These are phyloP conservation scores for Fusarium tjaetaba DNA, from an alignment of 2,329 filamentous ascomycete genomes.

Conservation along the genomic window DNA sequence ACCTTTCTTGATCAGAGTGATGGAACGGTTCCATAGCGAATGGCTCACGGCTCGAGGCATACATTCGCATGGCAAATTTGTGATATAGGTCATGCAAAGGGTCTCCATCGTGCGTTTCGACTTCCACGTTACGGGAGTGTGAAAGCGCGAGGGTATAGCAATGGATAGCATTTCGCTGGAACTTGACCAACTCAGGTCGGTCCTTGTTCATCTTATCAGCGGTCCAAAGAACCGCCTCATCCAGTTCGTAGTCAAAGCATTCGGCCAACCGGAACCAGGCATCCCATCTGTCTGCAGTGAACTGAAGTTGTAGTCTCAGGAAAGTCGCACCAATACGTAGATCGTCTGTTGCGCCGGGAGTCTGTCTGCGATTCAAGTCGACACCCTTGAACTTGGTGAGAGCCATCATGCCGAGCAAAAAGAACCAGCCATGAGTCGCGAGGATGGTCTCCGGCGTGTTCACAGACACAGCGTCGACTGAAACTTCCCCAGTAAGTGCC, in stretches of 20 bases:
- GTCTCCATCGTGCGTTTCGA: slow-evolving; percentile 59
- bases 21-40: slow-evolving; percentile 71
- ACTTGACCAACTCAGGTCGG: slow-evolving; percentile 75
- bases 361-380: slow-evolving; percentile 78
- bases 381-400: slow-evolving; percentile 82
- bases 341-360: slow-evolving; percentile 82
- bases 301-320: slow-evolving; percentile 83
- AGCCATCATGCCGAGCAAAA: slow-evolving; percentile 86
- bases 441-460: slow-evolving; percentile 75
- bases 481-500: slow-evolving; percentile 81
- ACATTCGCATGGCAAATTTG: slow-evolving; percentile 70
- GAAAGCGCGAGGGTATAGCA: slow-evolving; percentile 74
- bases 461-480: slow-evolving; percentile 76
- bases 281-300: slow-evolving; percentile 84
- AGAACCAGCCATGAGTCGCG: slow-evolving; percentile 90
- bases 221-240: slow-evolving; percentile 88
- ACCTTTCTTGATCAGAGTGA: slow-evolving; percentile 65
- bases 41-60: slow-evolving; percentile 69
- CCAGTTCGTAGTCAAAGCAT: slow-evolving; percentile 86
- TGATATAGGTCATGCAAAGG: slow-evolving; percentile 68
- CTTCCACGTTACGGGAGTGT: slow-evolving; percentile 59
- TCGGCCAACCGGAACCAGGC: slow-evolving; percentile 90
- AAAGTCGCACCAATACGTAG: slow-evolving; percentile 83
- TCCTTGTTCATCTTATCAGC: slow-evolving; percentile 92
- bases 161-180: slow-evolving; percentile 84